Percentiles rank a stretch among this genome's conserved stretches.
phyloP scores from a whole-genome alignment of 345 rosid genomes.

The Arabidopsis suecica region DNA sequence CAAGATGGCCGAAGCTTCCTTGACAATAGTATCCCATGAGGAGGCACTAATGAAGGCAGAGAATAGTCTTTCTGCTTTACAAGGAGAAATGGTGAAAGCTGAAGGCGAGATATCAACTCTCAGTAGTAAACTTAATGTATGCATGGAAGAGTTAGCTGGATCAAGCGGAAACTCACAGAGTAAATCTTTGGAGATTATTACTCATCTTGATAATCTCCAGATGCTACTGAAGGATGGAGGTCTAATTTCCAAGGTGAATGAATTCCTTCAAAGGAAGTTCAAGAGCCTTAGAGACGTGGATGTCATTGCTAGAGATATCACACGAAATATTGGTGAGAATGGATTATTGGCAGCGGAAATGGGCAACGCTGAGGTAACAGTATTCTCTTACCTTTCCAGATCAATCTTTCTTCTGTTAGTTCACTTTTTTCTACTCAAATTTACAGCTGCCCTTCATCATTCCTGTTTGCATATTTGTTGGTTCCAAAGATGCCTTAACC shows the following conservation, averaged over 20 bases:
- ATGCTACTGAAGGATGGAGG: slow-evolving; percentile 60
- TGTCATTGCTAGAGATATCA: slow-evolving; percentile 55
- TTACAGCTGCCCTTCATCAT: slow-evolving; percentile 5
- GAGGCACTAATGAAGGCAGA: slow-evolving; percentile 63
- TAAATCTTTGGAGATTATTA: slow-evolving; percentile 60
- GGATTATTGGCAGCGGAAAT: slow-evolving; percentile 46
- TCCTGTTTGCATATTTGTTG: slow-evolving; percentile 31
- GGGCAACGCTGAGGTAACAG: slow-evolving; percentile 57
- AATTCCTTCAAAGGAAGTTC: slow-evolving; percentile 58
- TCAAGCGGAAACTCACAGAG: slow-evolving; percentile 61
- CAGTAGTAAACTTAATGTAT: slow-evolving; percentile 66
- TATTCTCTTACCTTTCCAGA: slow-evolving; percentile 10
- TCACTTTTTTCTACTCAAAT: slow-evolving; percentile 6
- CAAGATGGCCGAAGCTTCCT: slow-evolving; percentile 56
- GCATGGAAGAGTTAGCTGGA: slow-evolving; percentile 84
- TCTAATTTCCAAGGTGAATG: slow-evolving; percentile 54
- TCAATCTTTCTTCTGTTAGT: slow-evolving; percentile 10
- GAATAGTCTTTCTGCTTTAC: slow-evolving; percentile 56
- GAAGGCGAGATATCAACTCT: slow-evolving; percentile 68
- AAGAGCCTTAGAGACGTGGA: slow-evolving; percentile 67
- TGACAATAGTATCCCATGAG: slow-evolving; percentile 63
- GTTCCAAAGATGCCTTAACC: neutral
- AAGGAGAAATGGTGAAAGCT: slow-evolving; percentile 61
- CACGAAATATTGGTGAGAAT: slow-evolving; percentile 40
- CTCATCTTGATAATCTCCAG: slow-evolving; percentile 61